Evolutionary conservation across 2,329 filamentous ascomycete genomes (phyloP).

Genomic region (Nemania sp.): DNA sequence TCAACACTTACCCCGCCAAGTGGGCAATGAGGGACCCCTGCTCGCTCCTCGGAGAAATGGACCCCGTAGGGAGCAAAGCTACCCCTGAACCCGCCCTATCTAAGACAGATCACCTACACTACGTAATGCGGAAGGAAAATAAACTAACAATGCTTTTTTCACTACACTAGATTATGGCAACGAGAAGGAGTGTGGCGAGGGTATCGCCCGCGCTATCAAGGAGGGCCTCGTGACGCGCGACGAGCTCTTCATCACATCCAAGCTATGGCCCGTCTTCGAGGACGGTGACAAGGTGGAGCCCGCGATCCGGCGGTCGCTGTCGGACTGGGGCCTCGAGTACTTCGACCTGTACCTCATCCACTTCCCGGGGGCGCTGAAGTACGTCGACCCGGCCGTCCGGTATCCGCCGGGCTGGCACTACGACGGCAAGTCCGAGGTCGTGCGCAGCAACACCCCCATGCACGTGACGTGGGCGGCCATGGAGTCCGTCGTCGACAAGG

Average conservation of each 20-base stretch:
- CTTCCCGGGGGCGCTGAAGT: slow-evolving; percentile 89
- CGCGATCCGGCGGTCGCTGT: slow-evolving; percentile 80
- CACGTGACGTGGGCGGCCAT: slow-evolving; percentile 87
- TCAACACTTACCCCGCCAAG: slow-evolving; percentile 34
- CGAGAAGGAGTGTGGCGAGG: slow-evolving; percentile 81
- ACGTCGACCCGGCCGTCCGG: slow-evolving; percentile 81
- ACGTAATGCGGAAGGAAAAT: background rate
- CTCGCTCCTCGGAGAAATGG: slow-evolving; percentile 34
- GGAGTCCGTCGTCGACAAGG: slow-evolving; percentile 77
- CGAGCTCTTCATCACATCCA: slow-evolving; percentile 92
- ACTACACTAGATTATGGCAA: slow-evolving; percentile 78
- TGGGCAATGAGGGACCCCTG: slow-evolving; percentile 28
- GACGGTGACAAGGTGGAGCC: slow-evolving; percentile 80
- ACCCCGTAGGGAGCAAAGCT: slow-evolving; percentile 21
- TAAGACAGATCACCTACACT: background rate
- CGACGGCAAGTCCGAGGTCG: slow-evolving; percentile 71
- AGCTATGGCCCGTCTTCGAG: slow-evolving; percentile 95
- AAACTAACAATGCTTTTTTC: slow-evolving; percentile 23
- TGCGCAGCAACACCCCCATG: slow-evolving; percentile 75
- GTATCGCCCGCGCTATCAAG: slow-evolving; percentile 81
- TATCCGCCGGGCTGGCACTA: slow-evolving; percentile 85
- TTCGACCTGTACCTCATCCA: slow-evolving; percentile 92
- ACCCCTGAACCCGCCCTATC: slow-evolving; percentile 11
- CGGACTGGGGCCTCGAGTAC: slow-evolving; percentile 87
- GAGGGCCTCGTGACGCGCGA: slow-evolving; percentile 85